Base-by-base conservation (phyloP, 495 filamentous ascomycete genomes). In the Ascobolus immersus region DNA sequence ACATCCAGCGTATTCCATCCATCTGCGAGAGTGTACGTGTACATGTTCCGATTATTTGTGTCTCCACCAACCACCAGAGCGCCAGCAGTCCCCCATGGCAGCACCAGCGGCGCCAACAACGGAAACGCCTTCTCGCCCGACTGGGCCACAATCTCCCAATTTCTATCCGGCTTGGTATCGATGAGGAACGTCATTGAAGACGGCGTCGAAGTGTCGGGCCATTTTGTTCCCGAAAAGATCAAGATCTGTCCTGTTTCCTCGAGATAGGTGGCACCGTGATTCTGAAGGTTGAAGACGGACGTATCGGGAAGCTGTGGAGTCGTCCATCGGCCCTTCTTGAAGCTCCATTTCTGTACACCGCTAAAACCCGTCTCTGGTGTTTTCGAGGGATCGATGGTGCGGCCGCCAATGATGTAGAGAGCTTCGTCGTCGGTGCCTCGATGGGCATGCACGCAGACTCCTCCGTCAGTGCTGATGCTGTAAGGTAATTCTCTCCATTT, bases 321-420 rank as follows among this genome's bases (percentile, higher is more conserved):
- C 40, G 75, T 62, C 86, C 86, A 96, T 43, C 61, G 67, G 34
- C 65, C 54, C 28, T 67, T 63, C n/a, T 62, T 54, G 49, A 92
- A 93, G 0, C 67, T 68, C 45, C 68, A 96, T 39, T 73, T 66
- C 46, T 92, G 81, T 17, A 96, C 49, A n/a, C 86, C 86, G 19
- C 62, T 49, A 44, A 80, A 89, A 19, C 64, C 56, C 3, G 44
- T 48, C 13, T 54, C 47, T 8, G 55, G 53, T 11, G 59, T 54
- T 29, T 61, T 62, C 9, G 48, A 32, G 5, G 42, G 14, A 20
- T 50, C 34, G 15, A 32, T 40, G 15, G 55, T 51, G 26, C 58
- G 53, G 21, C 86, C 86, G 27, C 86, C 86, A 28, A 96, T 68
- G 36, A 96, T 62, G 42, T 77, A 94, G 9, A 96, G 60, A 5